Percentiles rank a stretch among this genome's conserved stretches.
These are phyloP conservation scores for Boletus subparvulus DNA, from an alignment of 768 basidiomycete genomes.

Conservation along the genomic window DNA sequence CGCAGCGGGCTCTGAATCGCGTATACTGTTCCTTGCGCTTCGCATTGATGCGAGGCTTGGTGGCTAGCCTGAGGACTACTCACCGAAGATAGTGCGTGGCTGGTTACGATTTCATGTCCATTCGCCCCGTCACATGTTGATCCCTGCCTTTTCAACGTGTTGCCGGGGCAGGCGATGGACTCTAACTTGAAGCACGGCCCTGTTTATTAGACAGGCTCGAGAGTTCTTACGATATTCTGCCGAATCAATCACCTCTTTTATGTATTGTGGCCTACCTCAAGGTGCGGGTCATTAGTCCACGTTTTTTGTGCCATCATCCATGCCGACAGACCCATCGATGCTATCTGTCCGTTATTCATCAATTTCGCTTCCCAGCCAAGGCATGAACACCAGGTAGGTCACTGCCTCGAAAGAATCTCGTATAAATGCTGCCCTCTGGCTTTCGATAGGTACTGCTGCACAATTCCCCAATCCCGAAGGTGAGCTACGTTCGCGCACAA, in stretches of 20 bases:
- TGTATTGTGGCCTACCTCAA: background rate
- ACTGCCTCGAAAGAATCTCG: constrained; percentile 4
- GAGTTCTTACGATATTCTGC: background rate
- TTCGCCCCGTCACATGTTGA: background rate
- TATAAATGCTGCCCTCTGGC: constrained; percentile 14
- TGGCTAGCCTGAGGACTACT: no score
- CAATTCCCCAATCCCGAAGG: constrained; percentile 1
- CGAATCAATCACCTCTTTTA: background rate
- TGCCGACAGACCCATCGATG: background rate
- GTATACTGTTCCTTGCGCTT: no score
- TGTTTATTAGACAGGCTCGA: background rate
- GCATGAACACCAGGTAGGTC: background rate
- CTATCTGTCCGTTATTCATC: background rate
- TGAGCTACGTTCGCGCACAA: constrained; percentile 4
- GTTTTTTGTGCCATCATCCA: background rate
- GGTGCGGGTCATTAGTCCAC: background rate
- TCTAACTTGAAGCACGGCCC: background rate
- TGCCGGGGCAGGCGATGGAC: background rate
- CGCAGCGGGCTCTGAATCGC: no score
- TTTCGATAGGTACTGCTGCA: background rate
- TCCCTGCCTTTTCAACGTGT: constrained; percentile 7
- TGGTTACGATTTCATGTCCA: background rate
- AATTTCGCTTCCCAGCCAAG: constrained; percentile 8
- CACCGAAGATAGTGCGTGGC: no score
- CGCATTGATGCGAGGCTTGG: no score